These are phyloP conservation scores for Leishmania turanica DNA, from an alignment of 208 protist genomes.

Conservation along the genomic window DNA sequence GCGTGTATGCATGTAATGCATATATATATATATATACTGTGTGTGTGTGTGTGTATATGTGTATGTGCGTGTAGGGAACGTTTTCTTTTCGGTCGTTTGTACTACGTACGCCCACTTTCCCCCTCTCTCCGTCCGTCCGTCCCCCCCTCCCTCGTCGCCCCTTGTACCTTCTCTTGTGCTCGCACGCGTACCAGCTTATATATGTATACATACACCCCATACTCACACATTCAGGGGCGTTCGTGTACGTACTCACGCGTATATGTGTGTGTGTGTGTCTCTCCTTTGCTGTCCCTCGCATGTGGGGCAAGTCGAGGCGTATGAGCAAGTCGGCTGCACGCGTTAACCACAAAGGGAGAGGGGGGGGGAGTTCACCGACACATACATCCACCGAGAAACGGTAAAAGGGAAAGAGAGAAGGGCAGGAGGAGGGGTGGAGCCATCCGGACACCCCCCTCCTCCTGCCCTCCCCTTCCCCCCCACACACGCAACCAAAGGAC, in stretches of 20 bases:
- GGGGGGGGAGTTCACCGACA: neutral
- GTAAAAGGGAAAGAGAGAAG: slow-evolving; percentile 4
- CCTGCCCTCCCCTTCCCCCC: too few relatives aligned
- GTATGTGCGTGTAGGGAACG: neutral
- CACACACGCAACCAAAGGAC: neutral
- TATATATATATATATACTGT: neutral
- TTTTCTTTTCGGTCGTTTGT: neutral
- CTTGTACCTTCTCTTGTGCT: neutral
- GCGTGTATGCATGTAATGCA: neutral
- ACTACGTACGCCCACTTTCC: neutral
- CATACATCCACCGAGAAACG: slow-evolving; percentile 7
- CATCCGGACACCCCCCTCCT: neutral
- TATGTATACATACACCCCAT: neutral
- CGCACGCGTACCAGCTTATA: neutral
- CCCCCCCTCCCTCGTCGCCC: neutral
- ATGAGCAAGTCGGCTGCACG: neutral
- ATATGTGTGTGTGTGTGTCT: neutral
- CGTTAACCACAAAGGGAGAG: neutral
- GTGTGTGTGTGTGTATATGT: neutral
- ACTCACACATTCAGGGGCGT: neutral
- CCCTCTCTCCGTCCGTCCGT: neutral
- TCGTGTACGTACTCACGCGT: neutral
- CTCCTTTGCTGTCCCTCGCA: neutral
- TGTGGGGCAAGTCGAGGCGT: neutral
- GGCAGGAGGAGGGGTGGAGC: neutral